Conservation (phyloP, 331 rosid species). For the Prunus yedoensis region DNA sequence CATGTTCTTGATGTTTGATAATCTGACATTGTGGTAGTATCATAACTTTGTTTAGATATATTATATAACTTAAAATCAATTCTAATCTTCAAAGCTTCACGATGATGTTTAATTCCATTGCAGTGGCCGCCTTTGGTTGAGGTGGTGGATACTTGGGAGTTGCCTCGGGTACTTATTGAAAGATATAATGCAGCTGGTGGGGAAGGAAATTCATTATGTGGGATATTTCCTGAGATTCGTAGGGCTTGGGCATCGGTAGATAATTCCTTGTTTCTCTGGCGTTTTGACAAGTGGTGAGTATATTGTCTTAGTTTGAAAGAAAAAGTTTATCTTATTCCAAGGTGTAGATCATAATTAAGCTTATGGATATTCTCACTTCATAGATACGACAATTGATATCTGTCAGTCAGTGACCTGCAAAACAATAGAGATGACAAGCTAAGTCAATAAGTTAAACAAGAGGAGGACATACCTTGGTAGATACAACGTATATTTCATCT, state of each 20-base stretch:
- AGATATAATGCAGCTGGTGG: slow-evolving; percentile 95
- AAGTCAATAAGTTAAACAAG: not conserved
- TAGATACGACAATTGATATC: too few species aligned
- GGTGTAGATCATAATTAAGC: not conserved
- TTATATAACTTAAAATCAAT: not conserved
- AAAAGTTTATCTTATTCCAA: not conserved
- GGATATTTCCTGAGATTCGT: slow-evolving; percentile 93
- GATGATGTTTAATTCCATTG: slow-evolving; percentile 25
- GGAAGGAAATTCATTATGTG: slow-evolving; percentile 98
- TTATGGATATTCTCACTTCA: not conserved
- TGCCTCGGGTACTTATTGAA: slow-evolving; percentile 90
- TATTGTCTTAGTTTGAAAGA: not conserved
- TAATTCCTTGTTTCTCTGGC: slow-evolving; percentile 94
- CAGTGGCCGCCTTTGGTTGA: slow-evolving; percentile 98
- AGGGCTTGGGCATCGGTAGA: slow-evolving; percentile 99
- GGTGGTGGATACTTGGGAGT: slow-evolving; percentile 80
- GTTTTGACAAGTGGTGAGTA: slow-evolving; percentile 91
- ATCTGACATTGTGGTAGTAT: not conserved
- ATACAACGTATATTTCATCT: not conserved
- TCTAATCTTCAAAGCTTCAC: not conserved
- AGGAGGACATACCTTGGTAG: not conserved
- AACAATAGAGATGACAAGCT: not conserved
- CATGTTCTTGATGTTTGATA: not conserved
- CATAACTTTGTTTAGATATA: not conserved
- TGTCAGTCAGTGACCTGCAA: not conserved